Conservation (phyloP, 2,329 filamentous ascomycete genomes). For the Exserohilum turcica region DNA sequence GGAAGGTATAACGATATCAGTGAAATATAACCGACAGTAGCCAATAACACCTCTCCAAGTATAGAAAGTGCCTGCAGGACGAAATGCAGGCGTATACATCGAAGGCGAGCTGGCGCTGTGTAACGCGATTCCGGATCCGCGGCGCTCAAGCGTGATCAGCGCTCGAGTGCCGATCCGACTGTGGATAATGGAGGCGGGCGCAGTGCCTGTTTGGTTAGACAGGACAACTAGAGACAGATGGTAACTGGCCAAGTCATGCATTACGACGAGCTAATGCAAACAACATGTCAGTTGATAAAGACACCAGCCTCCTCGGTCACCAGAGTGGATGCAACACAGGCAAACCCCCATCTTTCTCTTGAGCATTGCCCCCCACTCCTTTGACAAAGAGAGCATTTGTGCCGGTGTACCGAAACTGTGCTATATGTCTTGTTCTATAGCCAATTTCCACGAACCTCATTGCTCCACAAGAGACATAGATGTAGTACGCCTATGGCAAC, state of each 20-base stretch:
- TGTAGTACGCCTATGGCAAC: too few species aligned
- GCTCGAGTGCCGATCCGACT: constrained; percentile 1
- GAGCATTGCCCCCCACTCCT: background rate
- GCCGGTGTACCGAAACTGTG: too few species aligned
- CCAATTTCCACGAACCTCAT: too few species aligned
- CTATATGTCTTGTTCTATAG: too few species aligned
- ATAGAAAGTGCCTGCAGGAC: too few species aligned
- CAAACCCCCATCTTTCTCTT: constrained; percentile 20
- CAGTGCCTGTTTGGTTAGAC: constrained; percentile 4
- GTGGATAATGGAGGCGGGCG: background rate
- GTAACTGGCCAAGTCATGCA: constrained; percentile 10
- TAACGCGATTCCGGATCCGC: background rate
- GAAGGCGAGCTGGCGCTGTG: background rate
- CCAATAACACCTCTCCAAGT: too few species aligned
- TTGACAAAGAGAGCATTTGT: too few species aligned
- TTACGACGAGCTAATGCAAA: constrained; percentile 3
- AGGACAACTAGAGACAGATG: constrained; percentile 4
- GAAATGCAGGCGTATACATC: too few species aligned
- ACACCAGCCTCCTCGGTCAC: background rate
- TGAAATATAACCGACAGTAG: too few species aligned
- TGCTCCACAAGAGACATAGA: too few species aligned
- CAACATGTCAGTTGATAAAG: background rate
- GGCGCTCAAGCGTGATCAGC: constrained; percentile 1
- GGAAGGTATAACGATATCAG: too few species aligned
- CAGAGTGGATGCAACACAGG: background rate